Evolutionary conservation across 192 early-diverging fungal species (phyloP), one percentile per base, ranked within the genome.

Genomic region (Entomortierella parvispora): DNA sequence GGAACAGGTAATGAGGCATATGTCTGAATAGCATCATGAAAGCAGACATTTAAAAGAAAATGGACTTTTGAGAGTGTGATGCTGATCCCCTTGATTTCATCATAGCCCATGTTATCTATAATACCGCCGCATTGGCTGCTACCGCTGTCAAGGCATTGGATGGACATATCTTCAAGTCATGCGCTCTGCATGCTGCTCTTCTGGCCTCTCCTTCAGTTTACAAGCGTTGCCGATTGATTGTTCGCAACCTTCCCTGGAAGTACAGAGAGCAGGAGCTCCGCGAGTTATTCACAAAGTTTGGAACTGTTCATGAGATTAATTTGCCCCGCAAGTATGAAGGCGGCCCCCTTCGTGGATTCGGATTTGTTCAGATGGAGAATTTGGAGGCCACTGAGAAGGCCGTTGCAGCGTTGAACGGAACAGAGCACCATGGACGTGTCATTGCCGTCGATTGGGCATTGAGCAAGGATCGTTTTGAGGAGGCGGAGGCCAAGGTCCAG

Each of bases 381-480:
- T 62, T 87, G 33, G 82, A 83, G 26, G 91, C 94, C 32, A 93
- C 92, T 0, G 85, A 89, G 62, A 82, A 84, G 62, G 93, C 91
- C 0, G 84, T 95, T 11, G 81, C 86, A 20, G 90, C 81, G 26
- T 77, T 96, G 79, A 92, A 97, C 81, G 91, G 86, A 29, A 74
- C 84, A 33, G 83, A 88, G 50, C 82, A 95, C 40, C 82, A 87
- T 54, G 88, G 90, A 11, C 88, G 96, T 44, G 75, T 81, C 6
- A 89, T 98, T 37, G 89, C 92, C 22, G 96, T 97, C 18, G 94
- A 93, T 72, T 90, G 93, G 90, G 88, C 93, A 9, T 65, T 97
- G 48, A 82, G 92, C 15, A 95, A 96, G 77, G 88, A 87, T 37
- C 71, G 81, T 55, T 96, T 89, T 58, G 79, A 86, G 64, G 87